Evolutionary conservation across 495 filamentous ascomycete genomes (phyloP).

Genomic region (Extremus antarcticus): DNA sequence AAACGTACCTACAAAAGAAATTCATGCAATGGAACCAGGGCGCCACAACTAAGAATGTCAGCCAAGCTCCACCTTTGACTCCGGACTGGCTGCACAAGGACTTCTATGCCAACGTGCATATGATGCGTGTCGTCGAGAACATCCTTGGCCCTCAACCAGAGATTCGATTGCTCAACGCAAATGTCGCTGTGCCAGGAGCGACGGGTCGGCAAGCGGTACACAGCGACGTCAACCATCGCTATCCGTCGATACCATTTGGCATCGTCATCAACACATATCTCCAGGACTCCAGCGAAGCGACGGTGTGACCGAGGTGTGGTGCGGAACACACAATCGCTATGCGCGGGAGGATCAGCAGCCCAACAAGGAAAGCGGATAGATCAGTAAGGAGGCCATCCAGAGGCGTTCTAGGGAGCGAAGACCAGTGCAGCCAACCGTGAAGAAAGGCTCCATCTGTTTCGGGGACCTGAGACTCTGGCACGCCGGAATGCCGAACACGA

Average conservation of each 20-base stretch:
- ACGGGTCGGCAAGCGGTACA: constrained; percentile 33
- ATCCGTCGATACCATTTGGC: constrained; percentile 43
- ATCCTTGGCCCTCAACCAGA: constrained; percentile 16
- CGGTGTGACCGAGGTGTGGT: constrained; percentile 51
- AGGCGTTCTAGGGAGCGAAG: constrained; percentile 27
- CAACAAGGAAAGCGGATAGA: constrained; percentile 40
- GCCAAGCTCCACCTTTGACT: constrained; percentile 12
- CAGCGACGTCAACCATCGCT: constrained; percentile 44
- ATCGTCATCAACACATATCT: constrained; percentile 45
- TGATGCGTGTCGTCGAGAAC: constrained; percentile 22
- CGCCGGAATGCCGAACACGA: constrained; percentile 43
- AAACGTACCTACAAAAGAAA: not conserved
- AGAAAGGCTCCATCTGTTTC: constrained; percentile 43
- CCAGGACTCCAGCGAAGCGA: constrained; percentile 41
- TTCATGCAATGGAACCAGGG: constrained; percentile 10
- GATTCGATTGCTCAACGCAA: constrained; percentile 26
- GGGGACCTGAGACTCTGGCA: constrained; percentile 51
- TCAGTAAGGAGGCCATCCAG: constrained; percentile 35
- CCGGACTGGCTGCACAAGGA: constrained; percentile 27
- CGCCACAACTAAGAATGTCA: constrained; percentile 7
- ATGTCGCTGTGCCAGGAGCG: constrained; percentile 24
- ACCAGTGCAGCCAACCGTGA: constrained; percentile 39
- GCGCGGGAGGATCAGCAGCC: constrained; percentile 35
- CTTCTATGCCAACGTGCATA: constrained; percentile 30
- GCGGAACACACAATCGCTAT: constrained; percentile 40